Evolutionary conservation across 2,329 filamentous ascomycete species (phyloP), one percentile per base, ranked within the genome.

Genomic region (Stachybotrys echinatus): DNA sequence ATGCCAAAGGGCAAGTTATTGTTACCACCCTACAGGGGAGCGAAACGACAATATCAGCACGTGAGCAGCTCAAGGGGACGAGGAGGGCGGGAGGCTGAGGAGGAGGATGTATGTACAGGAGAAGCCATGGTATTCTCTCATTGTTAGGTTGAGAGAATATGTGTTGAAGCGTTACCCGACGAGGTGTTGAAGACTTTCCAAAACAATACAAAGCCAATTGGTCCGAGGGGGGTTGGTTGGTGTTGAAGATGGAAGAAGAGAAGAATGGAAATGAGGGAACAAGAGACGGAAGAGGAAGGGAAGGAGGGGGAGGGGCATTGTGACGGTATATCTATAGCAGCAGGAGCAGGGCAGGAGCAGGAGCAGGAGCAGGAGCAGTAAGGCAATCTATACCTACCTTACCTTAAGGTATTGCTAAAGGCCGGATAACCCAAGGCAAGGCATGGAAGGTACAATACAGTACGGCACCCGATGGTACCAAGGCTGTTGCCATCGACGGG

Each of bases 91-190:
- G 31, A 48, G 42, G 45, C 47, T 45, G 21, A 47, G 22, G 18
- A 38, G 43, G 22, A 2, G 23, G 18, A 27, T 8, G 17, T 19
- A 46, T 52, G 23, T 60, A 71, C 81, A 84, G 74, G 81, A 85
- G 71, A 85, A 84, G 74, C 81, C 82, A 85, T 85, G 82, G 64
- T 85, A 85, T 72, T 84, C 81, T 84, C 81, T 80, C 82, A 85
- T 85, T 73, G 61, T 70, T 58, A 57, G 18, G 54, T 62, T 23
- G 68, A 68, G 62, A 59, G 64, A 63, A 58, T 52, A 51, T 45
- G 50, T 50, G 53, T 58, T 61, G 56, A 60, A 57, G 52, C 45
- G 50, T 48, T 49, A 58, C 49, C 27, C 53, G 51, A 46, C 61
- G 60, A 57, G 60, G 59, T 63, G 65, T 65, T 66, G 64, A 67